phyloP scores from a whole-genome alignment of 495 filamentous ascomycete genomes.

The Hypoxylon subgilvum region DNA sequence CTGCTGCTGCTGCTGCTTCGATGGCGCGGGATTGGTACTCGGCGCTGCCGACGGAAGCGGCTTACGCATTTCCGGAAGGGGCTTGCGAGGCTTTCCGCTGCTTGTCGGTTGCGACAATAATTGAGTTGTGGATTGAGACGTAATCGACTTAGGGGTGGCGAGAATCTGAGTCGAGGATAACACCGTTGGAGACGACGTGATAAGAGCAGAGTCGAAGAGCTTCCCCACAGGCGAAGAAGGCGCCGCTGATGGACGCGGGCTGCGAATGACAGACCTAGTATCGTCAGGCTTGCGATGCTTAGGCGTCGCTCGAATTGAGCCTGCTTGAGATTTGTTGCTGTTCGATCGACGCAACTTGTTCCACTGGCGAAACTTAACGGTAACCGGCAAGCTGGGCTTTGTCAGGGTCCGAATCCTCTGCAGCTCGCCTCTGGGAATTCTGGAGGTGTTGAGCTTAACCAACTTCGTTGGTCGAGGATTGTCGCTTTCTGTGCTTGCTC shows the following conservation, averaged over 20 bases:
- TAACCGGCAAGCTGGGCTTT: slow-evolving; percentile 17
- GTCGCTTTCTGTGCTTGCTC: slow-evolving; percentile 36
- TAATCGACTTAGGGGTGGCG: neutral
- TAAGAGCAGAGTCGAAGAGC: slow-evolving; percentile 15
- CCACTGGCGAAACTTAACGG: slow-evolving; percentile 37
- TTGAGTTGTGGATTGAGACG: slow-evolving; percentile 17
- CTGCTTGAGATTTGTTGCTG: slow-evolving; percentile 9
- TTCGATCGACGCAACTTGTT: slow-evolving; percentile 27
- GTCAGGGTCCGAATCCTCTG: slow-evolving; percentile 18
- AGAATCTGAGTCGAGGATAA: slow-evolving; percentile 1
- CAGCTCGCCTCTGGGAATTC: slow-evolving; percentile 25
- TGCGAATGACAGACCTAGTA: slow-evolving; percentile 8
- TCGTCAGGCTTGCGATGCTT: slow-evolving; percentile 29
- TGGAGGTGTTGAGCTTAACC: slow-evolving; percentile 41
- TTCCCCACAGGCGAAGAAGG: slow-evolving; percentile 19
- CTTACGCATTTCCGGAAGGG: slow-evolving; percentile 45
- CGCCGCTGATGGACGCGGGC: slow-evolving; percentile 4
- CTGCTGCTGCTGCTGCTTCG: slow-evolving; percentile 37
- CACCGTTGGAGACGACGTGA: slow-evolving; percentile 7
- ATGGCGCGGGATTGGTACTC: slow-evolving; percentile 24
- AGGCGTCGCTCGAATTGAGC: slow-evolving; percentile 31
- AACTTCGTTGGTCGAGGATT: slow-evolving; percentile 48
- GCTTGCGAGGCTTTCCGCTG: slow-evolving; percentile 38
- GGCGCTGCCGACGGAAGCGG: slow-evolving; percentile 47
- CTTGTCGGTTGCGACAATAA: slow-evolving; percentile 20